A percentile compares a stretch with the other conserved stretches of the same genome.
These are phyloP conservation scores for Agroathelia rolfsii DNA, from an alignment of 1,284 basidiomycete species.

Conservation along the genomic window DNA sequence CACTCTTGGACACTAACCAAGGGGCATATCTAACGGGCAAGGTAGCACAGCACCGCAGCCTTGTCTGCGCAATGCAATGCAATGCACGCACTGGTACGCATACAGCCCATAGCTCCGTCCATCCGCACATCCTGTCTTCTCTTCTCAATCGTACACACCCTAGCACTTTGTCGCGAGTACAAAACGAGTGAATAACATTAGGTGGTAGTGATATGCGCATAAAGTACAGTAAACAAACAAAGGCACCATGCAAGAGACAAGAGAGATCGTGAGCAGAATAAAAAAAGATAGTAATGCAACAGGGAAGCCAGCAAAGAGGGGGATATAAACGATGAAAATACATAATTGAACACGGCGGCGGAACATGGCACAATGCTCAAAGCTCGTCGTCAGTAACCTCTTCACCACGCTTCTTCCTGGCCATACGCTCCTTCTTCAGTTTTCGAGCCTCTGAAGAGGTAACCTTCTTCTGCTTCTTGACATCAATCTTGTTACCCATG, in stretches of 20 bases:
- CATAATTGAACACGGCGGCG: conserved; percentile 6
- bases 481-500: conserved; percentile 91
- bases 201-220: conserved; percentile 5
- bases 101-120: conserved; percentile 13
- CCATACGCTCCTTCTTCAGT: conserved; percentile 93
- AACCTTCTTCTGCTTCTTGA: conserved; percentile 79
- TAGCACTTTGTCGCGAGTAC: too few relatives aligned
- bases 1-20: neutral
- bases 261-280: conserved; percentile 11
- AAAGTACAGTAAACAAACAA: conserved; percentile 13
- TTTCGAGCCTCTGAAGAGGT: conserved; percentile 77
- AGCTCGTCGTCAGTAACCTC: conserved; percentile 66
- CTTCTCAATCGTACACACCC: too few relatives aligned
- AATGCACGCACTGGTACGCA: conserved; percentile 15
- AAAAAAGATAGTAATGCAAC: conserved; percentile 4
- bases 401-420: conserved; percentile 76
- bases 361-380: too few relatives aligned
- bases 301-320: neutral
- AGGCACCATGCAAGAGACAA: conserved; percentile 7
- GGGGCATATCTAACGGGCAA: neutral
- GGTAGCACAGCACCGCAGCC: neutral
- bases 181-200: conserved; percentile 2
- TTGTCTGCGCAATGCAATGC: neutral
- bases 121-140: conserved; percentile 1
- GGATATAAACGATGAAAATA: conserved; percentile 1